Evolutionary conservation across 148 eudicot genomes (phyloP), one percentile per base, ranked within the genome.

Genomic region (Agrostemma githago): DNA sequence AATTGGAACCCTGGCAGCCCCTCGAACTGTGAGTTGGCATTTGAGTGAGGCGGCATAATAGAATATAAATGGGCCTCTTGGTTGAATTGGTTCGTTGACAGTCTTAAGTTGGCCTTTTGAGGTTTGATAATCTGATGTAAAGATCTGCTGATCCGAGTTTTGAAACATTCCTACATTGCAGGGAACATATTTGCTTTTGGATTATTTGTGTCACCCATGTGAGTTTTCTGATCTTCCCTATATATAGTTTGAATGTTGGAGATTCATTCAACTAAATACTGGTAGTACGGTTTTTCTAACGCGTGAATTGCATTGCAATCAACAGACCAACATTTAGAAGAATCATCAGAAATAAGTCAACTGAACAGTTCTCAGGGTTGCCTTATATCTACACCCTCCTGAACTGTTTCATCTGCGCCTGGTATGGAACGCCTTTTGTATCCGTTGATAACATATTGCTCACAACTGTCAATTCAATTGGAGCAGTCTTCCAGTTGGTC

Each of bases 141-240:
- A 3, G 38, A 26, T 0, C 41, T 58, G 20, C 5, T 44, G 38
- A 26, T 0, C 41, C 42, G 20, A 9, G 26, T 2, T 26, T 62
- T 62, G 16, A 60, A 59, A 39, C 37, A 56, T 69, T 51, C 64
- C 70, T 71, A 41, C 56, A 77, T 67, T 86, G 84, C 88, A 92
- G 97, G 95, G 21, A 91, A 91, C 74, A 79, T 91, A 78, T 89
- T 91, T 82, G 97, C 97, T 64, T 79, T 88, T 41, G 94, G 93
- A 56, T 79, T 91, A 10, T 91, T 91, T 74, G 82, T 88, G 48
- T 92, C 97, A 12, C 95, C 97, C 58, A 83, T 89, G 97, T 92
- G 80, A 89, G 92, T 82, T 78, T 41, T 21, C 34, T 26, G 34
- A 26, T 26, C 34, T 20, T 12, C 16, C 70, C 69, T 20, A 5